These are phyloP conservation scores for Myotisia sp. DNA, from an alignment of 2,329 filamentous ascomycete species.

Conservation along the genomic window DNA sequence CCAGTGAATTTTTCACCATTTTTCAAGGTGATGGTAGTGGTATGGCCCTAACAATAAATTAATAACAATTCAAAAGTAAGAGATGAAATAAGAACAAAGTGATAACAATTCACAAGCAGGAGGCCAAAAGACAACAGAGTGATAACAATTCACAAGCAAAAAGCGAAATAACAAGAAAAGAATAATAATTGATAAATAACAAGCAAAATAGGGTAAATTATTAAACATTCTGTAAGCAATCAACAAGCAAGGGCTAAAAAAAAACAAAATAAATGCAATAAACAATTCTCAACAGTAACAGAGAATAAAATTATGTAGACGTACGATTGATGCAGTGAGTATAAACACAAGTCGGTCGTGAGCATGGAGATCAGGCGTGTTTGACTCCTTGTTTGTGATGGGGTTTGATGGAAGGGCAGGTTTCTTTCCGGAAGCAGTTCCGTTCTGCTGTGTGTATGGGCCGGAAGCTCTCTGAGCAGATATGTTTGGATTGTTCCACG, in stretches of 20 bases:
- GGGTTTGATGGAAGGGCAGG: slow-evolving; percentile 26
- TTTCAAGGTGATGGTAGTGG: slow-evolving; percentile 42
- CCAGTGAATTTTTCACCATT: slow-evolving; percentile 48
- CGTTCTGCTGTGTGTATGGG: slow-evolving; percentile 38
- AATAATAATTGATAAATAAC: too few relatives aligned
- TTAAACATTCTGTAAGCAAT: too few relatives aligned
- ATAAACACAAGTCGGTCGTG: slow-evolving; percentile 47
- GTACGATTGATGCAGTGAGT: slow-evolving; percentile 45
- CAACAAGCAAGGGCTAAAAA: too few relatives aligned
- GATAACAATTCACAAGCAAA: neutral
- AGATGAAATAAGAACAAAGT: neutral
- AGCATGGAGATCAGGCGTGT: slow-evolving; percentile 42
- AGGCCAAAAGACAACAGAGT: neutral
- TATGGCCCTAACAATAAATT: slow-evolving; percentile 37
- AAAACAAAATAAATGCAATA: too few relatives aligned
- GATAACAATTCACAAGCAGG: neutral
- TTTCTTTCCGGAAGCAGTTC: slow-evolving; percentile 34
- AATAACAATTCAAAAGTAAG: neutral
- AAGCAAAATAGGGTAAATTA: too few relatives aligned
- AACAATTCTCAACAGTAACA: too few relatives aligned
- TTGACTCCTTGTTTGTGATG: slow-evolving; percentile 34
- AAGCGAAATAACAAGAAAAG: too few relatives aligned
- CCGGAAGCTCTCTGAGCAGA: slow-evolving; percentile 43
- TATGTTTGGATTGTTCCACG: slow-evolving; percentile 49
- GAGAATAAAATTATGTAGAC: too few relatives aligned